Conservation (phyloP, 2,329 filamentous ascomycete genomes). For the Teratosphaeriaceae sp. region DNA sequence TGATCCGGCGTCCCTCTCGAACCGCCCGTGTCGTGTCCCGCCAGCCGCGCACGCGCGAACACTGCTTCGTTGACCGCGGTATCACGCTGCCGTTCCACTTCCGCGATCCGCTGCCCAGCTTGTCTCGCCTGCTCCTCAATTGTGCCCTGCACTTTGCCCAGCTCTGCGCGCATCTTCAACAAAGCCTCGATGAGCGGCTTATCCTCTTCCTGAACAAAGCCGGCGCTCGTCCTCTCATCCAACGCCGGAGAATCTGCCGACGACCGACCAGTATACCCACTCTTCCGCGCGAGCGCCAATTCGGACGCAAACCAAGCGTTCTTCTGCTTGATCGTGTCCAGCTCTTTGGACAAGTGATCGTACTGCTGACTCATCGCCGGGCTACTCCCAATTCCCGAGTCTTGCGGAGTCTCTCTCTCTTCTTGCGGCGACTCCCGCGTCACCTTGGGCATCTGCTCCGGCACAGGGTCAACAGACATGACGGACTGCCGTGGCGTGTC, state of each 20-base stretch:
- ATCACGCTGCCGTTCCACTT: slow-evolving; percentile 91
- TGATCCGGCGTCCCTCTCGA: slow-evolving; percentile 44
- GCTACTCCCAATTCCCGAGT: slow-evolving; percentile 54
- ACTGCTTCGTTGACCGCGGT: slow-evolving; percentile 90
- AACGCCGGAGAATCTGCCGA: slow-evolving; percentile 60
- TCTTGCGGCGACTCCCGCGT: slow-evolving; percentile 23
- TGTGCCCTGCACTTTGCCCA: slow-evolving; percentile 81
- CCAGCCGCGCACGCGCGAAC: slow-evolving; percentile 88
- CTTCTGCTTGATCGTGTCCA: slow-evolving; percentile 74
- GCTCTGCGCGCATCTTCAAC: slow-evolving; percentile 80
- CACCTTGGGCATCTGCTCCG: slow-evolving; percentile 23
- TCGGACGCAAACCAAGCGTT: slow-evolving; percentile 98
- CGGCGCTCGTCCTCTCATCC: slow-evolving; percentile 54
- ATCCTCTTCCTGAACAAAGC: slow-evolving; percentile 87
- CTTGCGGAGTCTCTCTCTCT: slow-evolving; percentile 47
- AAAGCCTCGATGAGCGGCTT: slow-evolving; percentile 87
- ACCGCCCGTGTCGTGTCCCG: slow-evolving; percentile 60
- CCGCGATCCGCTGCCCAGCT: slow-evolving; percentile 83
- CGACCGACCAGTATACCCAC: slow-evolving; percentile 66
- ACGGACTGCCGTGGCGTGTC: slow-evolving; percentile 19
- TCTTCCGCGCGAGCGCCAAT: slow-evolving; percentile 81
- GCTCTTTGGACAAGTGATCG: slow-evolving; percentile 73
- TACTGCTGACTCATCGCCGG: slow-evolving; percentile 58
- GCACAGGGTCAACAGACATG: slow-evolving; percentile 6
- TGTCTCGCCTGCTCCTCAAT: slow-evolving; percentile 82